Evolutionary conservation across 331 rosid genomes (phyloP).

Genomic region (Prunus yedoensis): DNA sequence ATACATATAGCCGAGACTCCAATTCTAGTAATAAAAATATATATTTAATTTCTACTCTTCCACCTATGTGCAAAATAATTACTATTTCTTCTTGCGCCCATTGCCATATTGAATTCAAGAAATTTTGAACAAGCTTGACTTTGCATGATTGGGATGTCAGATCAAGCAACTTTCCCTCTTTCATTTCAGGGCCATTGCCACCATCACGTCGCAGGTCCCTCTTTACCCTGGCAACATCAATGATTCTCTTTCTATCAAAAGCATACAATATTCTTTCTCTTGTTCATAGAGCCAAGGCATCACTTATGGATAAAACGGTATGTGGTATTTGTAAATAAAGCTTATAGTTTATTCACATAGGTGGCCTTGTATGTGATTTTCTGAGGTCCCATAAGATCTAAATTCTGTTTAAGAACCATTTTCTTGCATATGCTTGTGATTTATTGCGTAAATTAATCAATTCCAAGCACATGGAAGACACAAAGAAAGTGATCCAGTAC

Average conservation of each 20-base stretch:
- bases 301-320: slow-evolving; percentile 57
- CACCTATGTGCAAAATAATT: too few species aligned
- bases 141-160: slow-evolving; percentile 23
- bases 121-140: slow-evolving; percentile 5
- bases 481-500: neutral
- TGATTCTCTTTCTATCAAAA: slow-evolving; percentile 77
- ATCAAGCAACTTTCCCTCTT: slow-evolving; percentile 20
- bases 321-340: slow-evolving; percentile 18
- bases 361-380: neutral
- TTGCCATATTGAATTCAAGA: neutral
- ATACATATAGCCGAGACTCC: neutral
- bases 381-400: neutral
- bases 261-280: slow-evolving; percentile 63
- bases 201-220: slow-evolving; percentile 89
- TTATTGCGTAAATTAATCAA: neutral
- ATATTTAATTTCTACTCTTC: neutral
- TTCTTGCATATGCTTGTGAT: neutral
- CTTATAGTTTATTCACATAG: neutral
- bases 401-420: neutral
- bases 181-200: slow-evolving; percentile 63
- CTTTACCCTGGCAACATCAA: slow-evolving; percentile 73
- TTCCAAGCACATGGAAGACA: neutral
- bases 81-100: neutral
- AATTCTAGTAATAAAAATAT: neutral
- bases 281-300: slow-evolving; percentile 46